These are phyloP conservation scores for Colletotrichum siamense DNA, from an alignment of 2,329 filamentous ascomycete species.

Conservation along the genomic window DNA sequence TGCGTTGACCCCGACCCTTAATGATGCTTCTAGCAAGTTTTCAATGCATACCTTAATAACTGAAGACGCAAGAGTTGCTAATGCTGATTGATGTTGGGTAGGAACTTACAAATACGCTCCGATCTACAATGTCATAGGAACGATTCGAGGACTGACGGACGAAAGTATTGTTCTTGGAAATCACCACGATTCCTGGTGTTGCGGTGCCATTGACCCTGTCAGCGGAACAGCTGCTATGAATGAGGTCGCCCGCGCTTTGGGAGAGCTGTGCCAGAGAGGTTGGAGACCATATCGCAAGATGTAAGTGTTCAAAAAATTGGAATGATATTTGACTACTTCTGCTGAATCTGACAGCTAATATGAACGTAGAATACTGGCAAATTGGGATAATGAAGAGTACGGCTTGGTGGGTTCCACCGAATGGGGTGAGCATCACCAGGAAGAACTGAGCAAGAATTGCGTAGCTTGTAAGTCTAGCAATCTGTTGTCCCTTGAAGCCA, in stretches of 20 bases:
- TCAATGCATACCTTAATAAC: not conserved
- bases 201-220: not conserved
- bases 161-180: not conserved
- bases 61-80: not conserved
- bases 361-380: conserved; percentile 68
- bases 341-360: not conserved
- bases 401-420: conserved; percentile 75
- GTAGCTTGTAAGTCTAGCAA: conserved; percentile 65
- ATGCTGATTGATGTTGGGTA: not conserved
- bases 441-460: conserved; percentile 67
- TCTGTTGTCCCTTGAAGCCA: too few relatives aligned
- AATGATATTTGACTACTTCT: not conserved
- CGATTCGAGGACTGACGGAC: not conserved
- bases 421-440: conserved; percentile 74
- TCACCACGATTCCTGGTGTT: not conserved
- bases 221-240: not conserved
- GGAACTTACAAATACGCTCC: not conserved
- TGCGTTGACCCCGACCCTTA: not conserved
- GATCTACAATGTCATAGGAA: not conserved
- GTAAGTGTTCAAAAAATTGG: not conserved
- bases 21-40: not conserved
- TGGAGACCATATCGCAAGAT: not conserved
- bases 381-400: conserved; percentile 72
- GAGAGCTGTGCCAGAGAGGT: not conserved
- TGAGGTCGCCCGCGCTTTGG: not conserved